phyloP scores from a whole-genome alignment of 305 asterid species.

The Solanum chacoense region DNA sequence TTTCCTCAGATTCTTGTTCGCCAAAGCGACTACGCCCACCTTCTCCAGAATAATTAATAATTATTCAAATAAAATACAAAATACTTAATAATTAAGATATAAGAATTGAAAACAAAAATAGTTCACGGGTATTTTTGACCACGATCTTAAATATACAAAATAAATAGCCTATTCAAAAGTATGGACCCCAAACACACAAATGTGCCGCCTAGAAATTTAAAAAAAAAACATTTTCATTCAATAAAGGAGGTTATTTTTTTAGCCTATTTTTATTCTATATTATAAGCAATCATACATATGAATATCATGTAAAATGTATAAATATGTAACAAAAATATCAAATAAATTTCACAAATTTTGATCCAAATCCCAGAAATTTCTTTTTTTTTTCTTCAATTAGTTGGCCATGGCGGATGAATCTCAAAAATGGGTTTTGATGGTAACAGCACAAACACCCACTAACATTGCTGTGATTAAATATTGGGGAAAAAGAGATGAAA shows the following conservation, averaged over 20 bases:
- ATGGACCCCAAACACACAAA: neutral
- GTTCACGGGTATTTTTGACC: too few species aligned
- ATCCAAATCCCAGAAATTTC: neutral
- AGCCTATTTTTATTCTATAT: too few species aligned
- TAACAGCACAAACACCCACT: constrained; percentile 93
- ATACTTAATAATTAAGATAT: neutral
- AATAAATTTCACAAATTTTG: neutral
- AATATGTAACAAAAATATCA: neutral
- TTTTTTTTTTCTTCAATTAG: neutral
- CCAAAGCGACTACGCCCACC: neutral
- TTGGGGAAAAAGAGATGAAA: constrained; percentile 92
- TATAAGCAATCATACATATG: neutral
- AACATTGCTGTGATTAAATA: constrained; percentile 93
- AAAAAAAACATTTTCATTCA: neutral
- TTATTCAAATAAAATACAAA: too few species aligned
- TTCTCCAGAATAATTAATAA: neutral
- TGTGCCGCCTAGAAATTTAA: neutral
- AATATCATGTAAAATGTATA: neutral
- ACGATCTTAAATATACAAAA: neutral
- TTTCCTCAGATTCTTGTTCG: too few species aligned
- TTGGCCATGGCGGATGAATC: neutral
- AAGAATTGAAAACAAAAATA: too few species aligned
- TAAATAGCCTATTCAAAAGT: neutral
- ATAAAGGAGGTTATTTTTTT: neutral
- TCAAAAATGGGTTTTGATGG: constrained; percentile 48